Evolutionary conservation across 169 alveolate genomes (phyloP), one percentile per base, ranked within the genome.

Genomic region (Sarcocystis neurona): DNA sequence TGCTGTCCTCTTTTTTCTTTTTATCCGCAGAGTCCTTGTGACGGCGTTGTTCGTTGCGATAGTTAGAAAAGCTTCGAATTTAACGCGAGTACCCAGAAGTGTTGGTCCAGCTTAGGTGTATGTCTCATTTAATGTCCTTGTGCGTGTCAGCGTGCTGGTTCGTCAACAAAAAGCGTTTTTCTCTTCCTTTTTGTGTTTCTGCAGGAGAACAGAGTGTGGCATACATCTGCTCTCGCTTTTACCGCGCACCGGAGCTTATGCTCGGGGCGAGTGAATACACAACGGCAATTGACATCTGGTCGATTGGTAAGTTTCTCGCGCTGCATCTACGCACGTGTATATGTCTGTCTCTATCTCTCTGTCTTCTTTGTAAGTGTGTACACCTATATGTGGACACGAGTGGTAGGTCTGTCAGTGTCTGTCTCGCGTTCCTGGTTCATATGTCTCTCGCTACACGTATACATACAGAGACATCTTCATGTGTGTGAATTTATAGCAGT

Each of bases 171-270:
- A n/a, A n/a, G n/a, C n/a, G n/a, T n/a, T 12, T 23, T 23, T 39
- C 58, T 72, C 34, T 15, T 39, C n/a, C 1, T 41, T 32, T 63
- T 0, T 10, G 32, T 72, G 60, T 32, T 34, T 34, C 0, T 44
- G 37, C 84, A 90, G 93, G 91, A 27, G 93, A 90, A 60, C 88
- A 48, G 56, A 84, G 91, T 34, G 93, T 90, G 10, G 90, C 93
- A 2, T 98, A 98, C 89, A 98, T 98, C 18, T 97, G 99, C 95
- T 96, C 99, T 23, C 93, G 99, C 88, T 99, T 97, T 93, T 99
- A 99, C 92, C 93, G 99, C 56, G 99, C 99, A 0, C 99, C 99
- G 0, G 99, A 99, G 90, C 94, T 99, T 39, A 98, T 99, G 95
- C 95, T 99, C 80, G 99, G 99, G 30, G 98, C 99, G 4, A 97